Evolutionary conservation across 345 rosid genomes (phyloP), one percentile per base, ranked within the genome.

Genomic region (Raphanus sativus): DNA sequence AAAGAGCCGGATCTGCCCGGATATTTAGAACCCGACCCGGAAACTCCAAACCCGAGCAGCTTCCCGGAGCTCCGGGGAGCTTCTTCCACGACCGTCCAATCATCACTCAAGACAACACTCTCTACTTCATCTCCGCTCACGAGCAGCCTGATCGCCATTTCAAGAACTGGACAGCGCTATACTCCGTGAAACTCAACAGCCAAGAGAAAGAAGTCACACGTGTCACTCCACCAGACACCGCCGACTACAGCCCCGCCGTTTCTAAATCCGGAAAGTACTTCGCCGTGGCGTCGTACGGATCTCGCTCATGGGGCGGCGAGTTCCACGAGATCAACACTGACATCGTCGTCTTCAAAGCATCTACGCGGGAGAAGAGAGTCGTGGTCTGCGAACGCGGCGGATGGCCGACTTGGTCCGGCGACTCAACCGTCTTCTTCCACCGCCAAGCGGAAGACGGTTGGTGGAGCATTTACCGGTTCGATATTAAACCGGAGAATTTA

Each of bases 371-470:
- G 62, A 86, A 21, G 24, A 87, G 98, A 45, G 75, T 77, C 26
- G 81, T 85, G 29, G 75, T 89, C 3, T 82, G 85, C 32, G 84
- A 92, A 56, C 79, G 48, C 21, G 98, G 98, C 3, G 95, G 97
- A 1, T 92, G 97, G 97, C 98, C 97, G 8, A 75, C 88, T 26
- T 92, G 97, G 97, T 88, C 82, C 8, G 86, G 93, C 15, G 98
- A 92, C 58, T 81, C 87, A 6, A 71, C 75, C 28, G 77, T 94
- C 59, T 94, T 81, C 87, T 94, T 92, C 74, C 98, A 94, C 79
- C 90, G 88, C 60, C 84, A 84, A 75, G 90, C 88, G 1, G 89
- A 88, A 8, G 97, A 94, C 77, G 97, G 97, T 3, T 94, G 97
- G 97, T 92, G 98, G 98, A 92, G 98, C 85, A 81, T 94, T 75